Evolutionary conservation across 2,329 filamentous ascomycete genomes (phyloP).

Genomic region (Fusarium torulosum): DNA sequence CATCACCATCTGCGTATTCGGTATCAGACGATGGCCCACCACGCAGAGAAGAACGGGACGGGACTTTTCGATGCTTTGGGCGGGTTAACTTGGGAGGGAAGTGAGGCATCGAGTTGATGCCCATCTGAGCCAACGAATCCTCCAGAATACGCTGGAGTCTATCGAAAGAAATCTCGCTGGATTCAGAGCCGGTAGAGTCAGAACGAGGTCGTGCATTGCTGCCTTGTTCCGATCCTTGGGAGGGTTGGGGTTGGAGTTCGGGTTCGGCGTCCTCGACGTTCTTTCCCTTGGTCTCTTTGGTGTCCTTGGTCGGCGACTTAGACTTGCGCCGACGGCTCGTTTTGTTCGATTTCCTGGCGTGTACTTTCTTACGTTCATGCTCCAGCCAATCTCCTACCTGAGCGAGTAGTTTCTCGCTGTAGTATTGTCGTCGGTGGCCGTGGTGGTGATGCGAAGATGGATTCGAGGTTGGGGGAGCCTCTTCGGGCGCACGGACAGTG

Average conservation of each 20-base stretch:
- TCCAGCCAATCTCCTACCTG: constrained; percentile 89
- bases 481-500: constrained; percentile 47
- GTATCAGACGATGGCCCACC: constrained; percentile 79
- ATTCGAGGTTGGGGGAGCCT: constrained; percentile 41
- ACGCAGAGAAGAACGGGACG: constrained; percentile 55
- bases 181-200: constrained; percentile 73
- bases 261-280: constrained; percentile 16
- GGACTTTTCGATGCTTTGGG: constrained; percentile 55
- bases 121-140: constrained; percentile 69
- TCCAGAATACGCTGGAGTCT: constrained; percentile 84
- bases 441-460: constrained; percentile 45
- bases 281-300: constrained; percentile 48
- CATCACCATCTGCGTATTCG: constrained; percentile 84
- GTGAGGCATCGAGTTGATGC: constrained; percentile 60
- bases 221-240: constrained; percentile 41
- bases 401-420: constrained; percentile 71
- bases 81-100: constrained; percentile 58
- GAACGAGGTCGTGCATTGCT: constrained; percentile 53
- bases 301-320: constrained; percentile 52
- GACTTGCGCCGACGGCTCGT: constrained; percentile 58
- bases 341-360: constrained; percentile 60
- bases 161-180: constrained; percentile 80
- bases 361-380: constrained; percentile 75
- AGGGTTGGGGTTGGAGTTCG: constrained; percentile 8
- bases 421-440: constrained; percentile 54